Conservation (phyloP, 1,284 basidiomycete genomes). For the Papiliotrema nemorosa region DNA sequence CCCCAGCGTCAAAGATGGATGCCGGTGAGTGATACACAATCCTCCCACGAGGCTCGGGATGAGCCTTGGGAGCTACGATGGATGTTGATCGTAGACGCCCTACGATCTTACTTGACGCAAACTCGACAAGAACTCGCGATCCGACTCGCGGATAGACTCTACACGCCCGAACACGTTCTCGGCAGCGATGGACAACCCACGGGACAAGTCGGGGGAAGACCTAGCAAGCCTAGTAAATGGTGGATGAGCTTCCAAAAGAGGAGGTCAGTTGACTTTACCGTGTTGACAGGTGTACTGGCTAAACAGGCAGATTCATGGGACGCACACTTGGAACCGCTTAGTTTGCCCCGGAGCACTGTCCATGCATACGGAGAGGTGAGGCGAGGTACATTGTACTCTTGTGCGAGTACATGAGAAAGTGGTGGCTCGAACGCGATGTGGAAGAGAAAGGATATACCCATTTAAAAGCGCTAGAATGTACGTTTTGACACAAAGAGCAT, state of each 20-base stretch:
- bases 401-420: too few relatives aligned
- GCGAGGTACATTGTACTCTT: too few relatives aligned
- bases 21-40: conserved; percentile 60
- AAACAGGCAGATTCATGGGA: conserved; percentile 12
- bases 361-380: too few relatives aligned
- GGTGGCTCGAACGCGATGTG: not conserved
- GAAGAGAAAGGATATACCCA: not conserved
- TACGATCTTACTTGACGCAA: conserved; percentile 88
- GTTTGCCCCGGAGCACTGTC: not conserved
- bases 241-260: conserved; percentile 99
- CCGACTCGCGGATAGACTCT: conserved; percentile 82
- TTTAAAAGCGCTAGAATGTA: too few relatives aligned
- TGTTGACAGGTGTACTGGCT: not conserved
- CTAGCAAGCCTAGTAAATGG: conserved; percentile 89
- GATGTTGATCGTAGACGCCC: conserved; percentile 36
- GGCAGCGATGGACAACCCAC: conserved; percentile 57
- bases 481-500: not conserved
- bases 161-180: conserved; percentile 52
- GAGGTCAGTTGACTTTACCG: conserved; percentile 31
- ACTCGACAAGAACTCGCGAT: conserved; percentile 85
- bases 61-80: conserved; percentile 1
- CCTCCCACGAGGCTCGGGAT: not conserved
- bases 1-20: conserved; percentile 72
- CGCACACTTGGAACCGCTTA: conserved; percentile 10
- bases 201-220: conserved; percentile 45